Evolutionary conservation across 495 filamentous ascomycete species (phyloP).

Genomic region (Talaromyces adpressus): DNA sequence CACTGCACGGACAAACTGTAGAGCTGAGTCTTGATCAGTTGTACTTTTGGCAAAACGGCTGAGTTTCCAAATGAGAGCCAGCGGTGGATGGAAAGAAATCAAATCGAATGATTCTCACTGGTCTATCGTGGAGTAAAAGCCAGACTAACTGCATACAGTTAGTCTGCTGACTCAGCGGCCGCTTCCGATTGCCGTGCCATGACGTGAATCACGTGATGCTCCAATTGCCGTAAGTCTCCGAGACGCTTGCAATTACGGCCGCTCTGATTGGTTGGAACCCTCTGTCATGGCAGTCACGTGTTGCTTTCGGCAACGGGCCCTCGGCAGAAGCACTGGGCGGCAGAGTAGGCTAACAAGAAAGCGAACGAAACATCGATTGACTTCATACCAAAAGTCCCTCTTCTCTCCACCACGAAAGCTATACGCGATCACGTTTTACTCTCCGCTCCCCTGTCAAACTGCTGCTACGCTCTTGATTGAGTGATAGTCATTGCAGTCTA

Average conservation of each 20-base stretch:
- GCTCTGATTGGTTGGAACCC: constrained; percentile 26
- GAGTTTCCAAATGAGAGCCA: background rate
- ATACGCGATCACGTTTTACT: background rate
- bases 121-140: background rate
- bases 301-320: constrained; percentile 21
- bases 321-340: constrained; percentile 32
- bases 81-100: background rate
- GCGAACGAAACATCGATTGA: constrained; percentile 19
- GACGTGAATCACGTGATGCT: constrained; percentile 4
- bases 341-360: constrained; percentile 13
- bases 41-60: background rate
- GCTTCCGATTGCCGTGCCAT: background rate
- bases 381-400: constrained; percentile 20
- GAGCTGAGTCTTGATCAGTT: background rate
- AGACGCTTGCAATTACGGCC: constrained; percentile 35
- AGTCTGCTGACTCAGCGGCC: background rate
- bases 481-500: constrained; percentile 1
- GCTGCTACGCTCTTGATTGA: constrained; percentile 16
- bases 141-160: background rate
- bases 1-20: background rate
- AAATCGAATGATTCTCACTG: background rate
- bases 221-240: constrained; percentile 37
- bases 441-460: constrained; percentile 7
- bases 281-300: constrained; percentile 1
- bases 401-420: background rate